Evolutionary conservation across 495 filamentous ascomycete species (phyloP).

Genomic region (Venustampulla echinocandica): DNA sequence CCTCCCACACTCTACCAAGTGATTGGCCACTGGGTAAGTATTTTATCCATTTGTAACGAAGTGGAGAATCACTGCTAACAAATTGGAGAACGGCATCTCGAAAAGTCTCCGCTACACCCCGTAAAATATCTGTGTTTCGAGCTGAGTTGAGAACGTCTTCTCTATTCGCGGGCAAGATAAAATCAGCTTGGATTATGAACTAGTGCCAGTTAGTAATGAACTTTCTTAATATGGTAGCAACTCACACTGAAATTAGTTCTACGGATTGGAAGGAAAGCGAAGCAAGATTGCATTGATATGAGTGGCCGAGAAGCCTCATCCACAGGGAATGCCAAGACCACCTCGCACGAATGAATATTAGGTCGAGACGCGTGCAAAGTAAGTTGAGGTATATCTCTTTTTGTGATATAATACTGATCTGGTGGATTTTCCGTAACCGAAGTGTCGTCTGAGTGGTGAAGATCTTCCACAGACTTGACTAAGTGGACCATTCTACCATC

Average conservation of each 20-base stretch:
- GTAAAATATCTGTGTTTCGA: constrained; percentile 3
- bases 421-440: no score
- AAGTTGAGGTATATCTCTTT: background rate
- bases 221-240: background rate
- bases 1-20: constrained; percentile 1
- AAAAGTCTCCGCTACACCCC: background rate
- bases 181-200: constrained; percentile 11
- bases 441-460: background rate
- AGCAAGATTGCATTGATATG: background rate
- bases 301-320: background rate
- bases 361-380: background rate
- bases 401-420: no score
- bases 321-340: constrained; percentile 8
- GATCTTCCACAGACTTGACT: background rate
- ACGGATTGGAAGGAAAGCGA: constrained; percentile 6
- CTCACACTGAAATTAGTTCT: constrained; percentile 4
- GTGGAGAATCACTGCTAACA: background rate
- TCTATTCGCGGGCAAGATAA: constrained; percentile 2
- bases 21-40: background rate
- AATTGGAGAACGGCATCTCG: constrained; percentile 4
- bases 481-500: background rate
- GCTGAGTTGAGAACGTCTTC: background rate
- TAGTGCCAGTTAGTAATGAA: background rate
- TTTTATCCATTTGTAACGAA: constrained; percentile 3
- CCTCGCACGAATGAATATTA: constrained; percentile 1